A percentile compares a stretch with the other conserved stretches of the same genome.
phyloP scores from a whole-genome alignment of 495 filamentous ascomycete genomes.

The Aspergillus ellipticus region DNA sequence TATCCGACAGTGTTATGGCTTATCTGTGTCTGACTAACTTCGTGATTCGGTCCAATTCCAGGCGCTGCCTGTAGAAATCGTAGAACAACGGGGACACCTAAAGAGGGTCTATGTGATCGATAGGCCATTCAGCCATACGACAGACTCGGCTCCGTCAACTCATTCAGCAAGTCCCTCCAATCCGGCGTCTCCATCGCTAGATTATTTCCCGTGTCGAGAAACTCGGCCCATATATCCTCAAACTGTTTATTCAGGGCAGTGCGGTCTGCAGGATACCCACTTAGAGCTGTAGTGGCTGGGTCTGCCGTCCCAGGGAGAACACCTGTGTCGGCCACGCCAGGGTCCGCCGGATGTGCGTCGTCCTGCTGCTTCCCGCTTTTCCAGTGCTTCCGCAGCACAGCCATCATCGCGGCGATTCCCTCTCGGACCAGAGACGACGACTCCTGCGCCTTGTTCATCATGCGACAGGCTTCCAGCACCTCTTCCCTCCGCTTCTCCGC shows the following conservation, averaged over 20 bases:
- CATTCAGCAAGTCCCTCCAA: slow-evolving; percentile 33
- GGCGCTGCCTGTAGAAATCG: too few species aligned
- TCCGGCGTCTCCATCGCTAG: slow-evolving; percentile 22
- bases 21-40: too few species aligned
- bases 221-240: slow-evolving; percentile 36
- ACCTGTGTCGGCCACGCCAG: neutral
- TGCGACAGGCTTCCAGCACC: slow-evolving; percentile 40
- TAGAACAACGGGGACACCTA: too few species aligned
- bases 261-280: neutral
- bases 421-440: slow-evolving; percentile 27
- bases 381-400: slow-evolving; percentile 30
- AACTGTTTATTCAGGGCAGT: slow-evolving; percentile 9
- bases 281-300: neutral
- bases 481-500: slow-evolving; percentile 39
- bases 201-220: slow-evolving; percentile 28
- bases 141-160: slow-evolving; percentile 24
- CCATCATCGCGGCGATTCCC: slow-evolving; percentile 38
- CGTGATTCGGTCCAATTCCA: too few species aligned
- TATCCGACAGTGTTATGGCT: too few species aligned
- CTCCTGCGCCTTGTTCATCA: slow-evolving; percentile 38
- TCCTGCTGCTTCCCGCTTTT: slow-evolving; percentile 16
- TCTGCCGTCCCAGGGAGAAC: neutral
- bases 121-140: slow-evolving; percentile 13
- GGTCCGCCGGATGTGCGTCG: neutral
- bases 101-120: too few species aligned